phyloP scores from a whole-genome alignment of 352 stramenopile genomes.

The Phytophthora sojae region DNA sequence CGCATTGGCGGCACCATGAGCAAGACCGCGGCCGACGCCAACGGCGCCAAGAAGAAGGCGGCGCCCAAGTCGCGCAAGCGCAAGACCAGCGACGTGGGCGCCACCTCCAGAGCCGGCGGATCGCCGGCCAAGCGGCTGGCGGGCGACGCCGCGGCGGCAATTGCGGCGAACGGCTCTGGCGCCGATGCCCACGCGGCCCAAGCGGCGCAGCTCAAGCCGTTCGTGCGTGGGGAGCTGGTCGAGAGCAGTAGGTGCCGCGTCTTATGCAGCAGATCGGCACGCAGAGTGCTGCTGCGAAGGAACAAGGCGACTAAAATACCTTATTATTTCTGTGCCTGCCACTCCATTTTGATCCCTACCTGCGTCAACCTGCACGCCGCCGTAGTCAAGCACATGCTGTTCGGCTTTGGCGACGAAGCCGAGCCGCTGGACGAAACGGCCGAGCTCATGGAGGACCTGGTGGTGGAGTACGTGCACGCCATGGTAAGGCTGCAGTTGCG shows the following conservation, averaged over 20 bases:
- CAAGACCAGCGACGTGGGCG: slow-evolving; percentile 69
- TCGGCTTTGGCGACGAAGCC: slow-evolving; percentile 83
- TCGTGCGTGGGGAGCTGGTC: slow-evolving; percentile 76
- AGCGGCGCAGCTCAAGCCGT: slow-evolving; percentile 66
- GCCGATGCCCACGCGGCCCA: slow-evolving; percentile 21
- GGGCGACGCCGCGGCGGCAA: slow-evolving; percentile 12
- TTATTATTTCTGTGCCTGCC: neutral
- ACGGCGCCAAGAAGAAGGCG: slow-evolving; percentile 75
- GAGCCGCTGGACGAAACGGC: slow-evolving; percentile 79
- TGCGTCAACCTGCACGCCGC: too few relatives aligned
- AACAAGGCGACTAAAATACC: slow-evolving; percentile 17
- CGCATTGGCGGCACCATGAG: slow-evolving; percentile 32
- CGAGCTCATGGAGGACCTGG: slow-evolving; percentile 87
- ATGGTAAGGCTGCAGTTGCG: slow-evolving; percentile 60
- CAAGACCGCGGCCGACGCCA: slow-evolving; percentile 35
- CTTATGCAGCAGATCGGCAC: neutral
- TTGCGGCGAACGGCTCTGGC: slow-evolving; percentile 8
- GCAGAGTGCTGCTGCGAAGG: neutral
- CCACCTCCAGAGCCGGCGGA: slow-evolving; percentile 38
- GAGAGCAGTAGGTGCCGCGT: slow-evolving; percentile 77
- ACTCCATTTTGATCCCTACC: neutral
- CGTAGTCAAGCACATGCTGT: slow-evolving; percentile 91
- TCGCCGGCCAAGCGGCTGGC: slow-evolving; percentile 46
- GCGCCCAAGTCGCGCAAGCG: slow-evolving; percentile 75
- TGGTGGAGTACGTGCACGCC: slow-evolving; percentile 81